These are phyloP conservation scores for Lichtheimia ramosa DNA, from an alignment of 371 early-diverging fungal genomes.

Conservation along the genomic window DNA sequence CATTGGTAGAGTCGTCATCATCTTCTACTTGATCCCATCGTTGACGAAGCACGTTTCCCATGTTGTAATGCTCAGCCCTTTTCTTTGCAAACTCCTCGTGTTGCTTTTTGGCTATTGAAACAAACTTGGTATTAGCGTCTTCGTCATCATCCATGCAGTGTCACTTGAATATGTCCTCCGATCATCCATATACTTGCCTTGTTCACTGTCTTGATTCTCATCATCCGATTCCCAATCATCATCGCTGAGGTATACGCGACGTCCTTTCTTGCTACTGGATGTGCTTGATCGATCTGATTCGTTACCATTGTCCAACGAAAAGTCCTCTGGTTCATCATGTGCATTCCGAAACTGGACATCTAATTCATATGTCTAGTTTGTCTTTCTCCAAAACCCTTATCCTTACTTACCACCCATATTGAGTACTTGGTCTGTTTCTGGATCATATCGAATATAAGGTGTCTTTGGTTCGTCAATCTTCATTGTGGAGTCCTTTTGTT, in stretches of 20 bases:
- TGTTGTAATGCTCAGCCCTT: conserved; percentile 84
- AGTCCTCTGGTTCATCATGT: conserved; percentile 48
- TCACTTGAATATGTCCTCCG: not conserved
- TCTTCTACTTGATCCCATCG: conserved; percentile 46
- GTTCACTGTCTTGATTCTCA: conserved; percentile 18
- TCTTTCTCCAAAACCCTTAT: no score
- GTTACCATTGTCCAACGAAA: conserved; percentile 41
- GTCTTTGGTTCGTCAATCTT: conserved; percentile 98
- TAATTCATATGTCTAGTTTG: not conserved
- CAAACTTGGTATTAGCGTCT: not conserved
- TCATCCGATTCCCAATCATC: conserved; percentile 58
- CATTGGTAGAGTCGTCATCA: conserved; percentile 21
- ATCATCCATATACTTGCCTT: not conserved
- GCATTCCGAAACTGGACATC: conserved; percentile 16
- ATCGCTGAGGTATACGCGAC: conserved; percentile 36
- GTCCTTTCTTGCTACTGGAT: conserved; percentile 28
- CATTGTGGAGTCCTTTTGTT: conserved; percentile 90
- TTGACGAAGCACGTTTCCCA: conserved; percentile 66
- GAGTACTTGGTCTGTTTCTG: conserved; percentile 73
- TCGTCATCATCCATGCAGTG: not conserved
- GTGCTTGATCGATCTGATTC: conserved; percentile 46
- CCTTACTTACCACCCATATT: conserved; percentile 37
- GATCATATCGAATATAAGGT: conserved; percentile 88
- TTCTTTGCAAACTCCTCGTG: conserved; percentile 72
- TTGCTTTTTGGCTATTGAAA: conserved; percentile 33